A percentile compares a stretch with the other conserved stretches of the same genome.
These are phyloP conservation scores for Penicillium atrosanguineum DNA, from an alignment of 495 filamentous ascomycete species.

Conservation along the genomic window DNA sequence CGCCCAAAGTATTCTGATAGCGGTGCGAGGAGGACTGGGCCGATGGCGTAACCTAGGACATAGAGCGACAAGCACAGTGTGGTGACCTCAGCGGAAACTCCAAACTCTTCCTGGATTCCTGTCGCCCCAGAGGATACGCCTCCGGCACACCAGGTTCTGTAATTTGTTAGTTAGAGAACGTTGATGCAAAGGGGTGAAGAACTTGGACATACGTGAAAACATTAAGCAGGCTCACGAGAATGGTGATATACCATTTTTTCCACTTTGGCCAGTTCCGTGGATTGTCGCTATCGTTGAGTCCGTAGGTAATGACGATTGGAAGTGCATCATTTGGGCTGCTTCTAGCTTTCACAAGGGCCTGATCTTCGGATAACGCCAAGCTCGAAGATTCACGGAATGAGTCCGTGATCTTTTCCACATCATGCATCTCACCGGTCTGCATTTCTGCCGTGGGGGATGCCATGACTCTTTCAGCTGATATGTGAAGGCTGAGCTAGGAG, in stretches of 20 bases:
- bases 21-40: conserved; percentile 59
- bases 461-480: not conserved
- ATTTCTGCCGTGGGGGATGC: not conserved
- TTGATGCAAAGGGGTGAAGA: not conserved
- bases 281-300: conserved; percentile 36
- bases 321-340: conserved; percentile 24
- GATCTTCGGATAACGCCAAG: conserved; percentile 24
- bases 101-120: conserved; percentile 38
- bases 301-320: conserved; percentile 35
- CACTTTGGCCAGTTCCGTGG: conserved; percentile 47
- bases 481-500: not conserved
- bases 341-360: conserved; percentile 28
- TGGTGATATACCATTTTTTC: conserved; percentile 49
- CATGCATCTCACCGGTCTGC: not conserved
- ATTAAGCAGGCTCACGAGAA: conserved; percentile 36
- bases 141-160: conserved; percentile 41
- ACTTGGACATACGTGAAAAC: conserved; percentile 38
- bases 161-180: not conserved
- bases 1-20: conserved; percentile 65
- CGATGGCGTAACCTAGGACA: conserved; percentile 52
- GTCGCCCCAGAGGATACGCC: conserved; percentile 40
- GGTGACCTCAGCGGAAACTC: conserved; percentile 40
- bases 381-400: conserved; percentile 12
- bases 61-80: conserved; percentile 52
- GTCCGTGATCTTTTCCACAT: conserved; percentile 15